Conservation (phyloP, 495 filamentous ascomycete species). For the Hapsidospora chrysogenum region DNA sequence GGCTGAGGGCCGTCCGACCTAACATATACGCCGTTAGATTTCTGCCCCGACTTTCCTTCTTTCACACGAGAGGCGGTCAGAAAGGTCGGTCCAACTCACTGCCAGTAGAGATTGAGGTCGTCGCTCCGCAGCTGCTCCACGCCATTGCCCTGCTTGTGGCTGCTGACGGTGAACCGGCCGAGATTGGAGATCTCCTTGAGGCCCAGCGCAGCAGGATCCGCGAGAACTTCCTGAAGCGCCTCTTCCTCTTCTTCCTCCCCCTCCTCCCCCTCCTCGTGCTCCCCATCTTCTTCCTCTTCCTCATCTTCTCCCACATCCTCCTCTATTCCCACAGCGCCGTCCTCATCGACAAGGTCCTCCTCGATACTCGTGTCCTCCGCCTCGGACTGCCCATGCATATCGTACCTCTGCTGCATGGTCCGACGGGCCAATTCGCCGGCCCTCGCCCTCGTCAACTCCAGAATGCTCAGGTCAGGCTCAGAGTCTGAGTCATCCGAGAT, state of each 20-base stretch:
- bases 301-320: slow-evolving; percentile 4
- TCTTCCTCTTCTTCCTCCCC: not conserved
- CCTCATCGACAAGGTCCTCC: not conserved
- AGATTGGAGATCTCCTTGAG: slow-evolving; percentile 90
- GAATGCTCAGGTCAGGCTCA: slow-evolving; percentile 1
- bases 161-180: slow-evolving; percentile 82
- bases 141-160: slow-evolving; percentile 80
- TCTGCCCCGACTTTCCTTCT: too few relatives aligned
- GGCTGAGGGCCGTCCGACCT: slow-evolving; percentile 90
- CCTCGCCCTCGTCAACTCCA: slow-evolving; percentile 1
- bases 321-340: too few relatives aligned
- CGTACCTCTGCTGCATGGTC: slow-evolving; percentile 1
- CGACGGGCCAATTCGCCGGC: not conserved
- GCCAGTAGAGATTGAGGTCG: slow-evolving; percentile 75
- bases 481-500: not conserved
- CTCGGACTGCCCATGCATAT: not conserved
- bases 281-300: slow-evolving; percentile 7
- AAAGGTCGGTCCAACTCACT: slow-evolving; percentile 28
- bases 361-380: slow-evolving; percentile 1
- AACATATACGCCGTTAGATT: slow-evolving; percentile 5
- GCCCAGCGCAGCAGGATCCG: slow-evolving; percentile 26
- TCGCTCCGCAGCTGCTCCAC: slow-evolving; percentile 71
- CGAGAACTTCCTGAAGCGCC: not conserved
- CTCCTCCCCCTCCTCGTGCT: slow-evolving; percentile 5
- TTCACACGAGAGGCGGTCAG: not conserved